Evolutionary conservation across 176 grass and related monocot genomes (phyloP).

Genomic region (Stipa capillata): DNA sequence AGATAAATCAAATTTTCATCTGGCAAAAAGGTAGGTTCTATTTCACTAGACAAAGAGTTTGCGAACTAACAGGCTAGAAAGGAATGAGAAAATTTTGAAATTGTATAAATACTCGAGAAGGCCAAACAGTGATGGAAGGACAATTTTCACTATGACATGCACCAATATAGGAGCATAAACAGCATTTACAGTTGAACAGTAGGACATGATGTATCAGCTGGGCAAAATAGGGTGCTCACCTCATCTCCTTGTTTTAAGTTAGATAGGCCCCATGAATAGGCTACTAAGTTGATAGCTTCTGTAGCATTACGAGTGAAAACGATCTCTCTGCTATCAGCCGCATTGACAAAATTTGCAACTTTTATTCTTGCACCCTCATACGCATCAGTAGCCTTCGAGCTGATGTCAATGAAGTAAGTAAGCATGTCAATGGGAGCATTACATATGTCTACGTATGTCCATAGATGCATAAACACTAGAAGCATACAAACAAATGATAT

Average conservation of each 20-base stretch:
- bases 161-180: background rate
- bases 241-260: constrained; percentile 82
- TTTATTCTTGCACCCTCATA: constrained; percentile 91
- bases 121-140: background rate
- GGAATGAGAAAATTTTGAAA: background rate
- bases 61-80: constrained; percentile 2
- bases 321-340: constrained; percentile 72
- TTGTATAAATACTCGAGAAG: background rate
- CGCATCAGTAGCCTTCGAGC: constrained; percentile 83
- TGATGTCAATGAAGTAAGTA: constrained; percentile 15
- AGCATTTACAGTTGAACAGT: background rate
- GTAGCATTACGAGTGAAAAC: constrained; percentile 95
- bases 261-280: constrained; percentile 83
- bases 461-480: background rate
- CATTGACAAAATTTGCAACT: constrained; percentile 87
- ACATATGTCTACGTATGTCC: background rate
- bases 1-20: background rate
- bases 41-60: constrained; percentile 5
- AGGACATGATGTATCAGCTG: background rate
- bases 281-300: constrained; percentile 96
- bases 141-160: background rate
- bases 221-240: constrained; percentile 21
- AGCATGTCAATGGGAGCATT: background rate
- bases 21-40: background rate
- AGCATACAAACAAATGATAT: background rate